These are phyloP conservation scores for Turritis glabra DNA, from an alignment of 345 rosid species.

Conservation along the genomic window DNA sequence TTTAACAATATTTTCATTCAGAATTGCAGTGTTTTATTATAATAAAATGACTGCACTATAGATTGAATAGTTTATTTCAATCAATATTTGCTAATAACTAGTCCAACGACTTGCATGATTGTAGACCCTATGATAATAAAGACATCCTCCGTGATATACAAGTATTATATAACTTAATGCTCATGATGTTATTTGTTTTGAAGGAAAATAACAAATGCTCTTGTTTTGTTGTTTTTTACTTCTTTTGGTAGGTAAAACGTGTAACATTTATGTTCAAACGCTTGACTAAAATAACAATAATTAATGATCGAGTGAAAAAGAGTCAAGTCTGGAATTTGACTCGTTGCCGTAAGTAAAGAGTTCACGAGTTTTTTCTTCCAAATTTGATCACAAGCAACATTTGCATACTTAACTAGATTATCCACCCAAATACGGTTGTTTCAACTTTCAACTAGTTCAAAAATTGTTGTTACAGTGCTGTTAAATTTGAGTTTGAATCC, in stretches of 20 bases:
- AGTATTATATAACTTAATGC: not conserved
- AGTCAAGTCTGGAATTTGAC: no score
- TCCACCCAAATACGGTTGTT: no score
- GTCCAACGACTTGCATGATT: conserved; percentile 16
- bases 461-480: no score
- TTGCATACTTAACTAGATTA: no score
- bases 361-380: conserved; percentile 4
- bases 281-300: not conserved
- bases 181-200: not conserved
- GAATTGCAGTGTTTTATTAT: not conserved
- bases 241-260: not conserved
- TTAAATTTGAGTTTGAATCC: no score
- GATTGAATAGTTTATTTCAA: not conserved
- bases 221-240: not conserved
- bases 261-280: not conserved
- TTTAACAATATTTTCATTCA: no score
- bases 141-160: conserved; percentile 23
- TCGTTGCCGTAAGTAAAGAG: no score
- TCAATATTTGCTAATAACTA: not conserved
- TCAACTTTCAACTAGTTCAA: no score
- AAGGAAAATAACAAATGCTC: not conserved
- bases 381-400: conserved; percentile 10
- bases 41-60: not conserved
- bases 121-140: conserved; percentile 21
- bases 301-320: not conserved